Conservation (phyloP, 2,329 filamentous ascomycete species). For the Aureobasidium lini region DNA sequence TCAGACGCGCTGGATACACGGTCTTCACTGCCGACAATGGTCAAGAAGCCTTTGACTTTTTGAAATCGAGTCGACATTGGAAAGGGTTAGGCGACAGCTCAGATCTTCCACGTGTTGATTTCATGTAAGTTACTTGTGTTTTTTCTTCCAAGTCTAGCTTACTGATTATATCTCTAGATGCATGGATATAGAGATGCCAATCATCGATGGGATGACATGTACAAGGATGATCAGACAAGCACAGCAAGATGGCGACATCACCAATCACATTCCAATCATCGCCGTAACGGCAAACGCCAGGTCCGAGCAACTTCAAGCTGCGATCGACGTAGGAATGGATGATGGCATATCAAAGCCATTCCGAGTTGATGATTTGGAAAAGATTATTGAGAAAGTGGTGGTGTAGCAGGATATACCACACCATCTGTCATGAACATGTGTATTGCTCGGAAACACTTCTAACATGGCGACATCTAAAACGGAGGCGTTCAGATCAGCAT, state of each 20-base stretch:
- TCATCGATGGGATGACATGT: conserved; percentile 69
- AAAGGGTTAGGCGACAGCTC: neutral
- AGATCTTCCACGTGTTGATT: neutral
- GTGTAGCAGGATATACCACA: no score
- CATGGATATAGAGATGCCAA: conserved; percentile 55
- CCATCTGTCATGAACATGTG: no score
- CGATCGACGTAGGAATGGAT: conserved; percentile 63
- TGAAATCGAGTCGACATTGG: conserved; percentile 16
- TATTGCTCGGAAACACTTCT: no score
- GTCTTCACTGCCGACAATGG: conserved; percentile 22
- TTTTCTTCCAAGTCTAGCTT: conserved; percentile 6
- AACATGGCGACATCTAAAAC: no score
- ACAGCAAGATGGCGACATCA: conserved; percentile 49
- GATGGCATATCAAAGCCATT: conserved; percentile 13
- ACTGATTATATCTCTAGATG: neutral
- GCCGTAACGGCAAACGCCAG: conserved; percentile 68
- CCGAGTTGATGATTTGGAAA: conserved; percentile 2
- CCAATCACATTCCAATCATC: conserved; percentile 59
- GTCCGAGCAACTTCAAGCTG: conserved; percentile 44
- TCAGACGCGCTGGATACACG: conserved; percentile 21
- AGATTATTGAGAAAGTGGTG: neutral
- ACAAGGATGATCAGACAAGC: conserved; percentile 54
- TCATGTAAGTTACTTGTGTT: neutral
- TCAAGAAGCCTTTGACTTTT: conserved; percentile 21
- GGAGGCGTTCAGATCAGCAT: no score